Base-by-base conservation (phyloP, 768 basidiomycete species). In the Trichaptum fuscoviolaceum region DNA sequence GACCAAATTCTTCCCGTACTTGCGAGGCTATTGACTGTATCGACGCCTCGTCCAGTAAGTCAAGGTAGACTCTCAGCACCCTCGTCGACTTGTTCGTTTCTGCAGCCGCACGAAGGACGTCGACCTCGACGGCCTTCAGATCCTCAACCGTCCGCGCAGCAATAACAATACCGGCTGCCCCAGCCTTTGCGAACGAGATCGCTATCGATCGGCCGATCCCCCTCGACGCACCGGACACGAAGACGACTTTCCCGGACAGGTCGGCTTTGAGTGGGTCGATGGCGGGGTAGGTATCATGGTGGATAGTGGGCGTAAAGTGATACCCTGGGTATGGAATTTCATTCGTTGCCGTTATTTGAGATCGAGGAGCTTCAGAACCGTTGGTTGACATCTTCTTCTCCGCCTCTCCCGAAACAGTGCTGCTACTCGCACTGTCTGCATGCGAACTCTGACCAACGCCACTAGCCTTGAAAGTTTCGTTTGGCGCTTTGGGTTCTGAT, bases 241-340 rank as follows among this genome's bases (percentile, higher is more conserved):
- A 61, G 9, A 70, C 72, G 57, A 71, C 68, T 58, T 69, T 67
- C 7, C 64, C 70, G 20, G 42, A 15, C 15, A 52, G 20, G 15
- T 52, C 42, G 42, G 42, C 42, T 20, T 52, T 52, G 2, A 52
- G 20, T 2, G 74, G 74, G 60, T 72, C 71, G 17, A 77, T 75
- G 20, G 69, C 71, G 0, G 74, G 72, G 64, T 76, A 75, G 42
- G 70, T 66, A 66, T 60, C 61, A 71, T 73, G 70, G 70, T 52
- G 42, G 42, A 52, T 52, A 3, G 42, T 52, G 10, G 42, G 42
- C 42, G 42, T 52, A 12, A 52, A 52, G 42, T 52, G 42, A 20
- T 52, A 52, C 15, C 42, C 42, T 52, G 42, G 42, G 10, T 52
- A 52, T 12, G 3, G 42, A 12, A 52, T 52, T 52, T 52, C 42